These are phyloP conservation scores for Dryas alaskensis DNA, from an alignment of 306 rosid genomes.

Conservation along the genomic window DNA sequence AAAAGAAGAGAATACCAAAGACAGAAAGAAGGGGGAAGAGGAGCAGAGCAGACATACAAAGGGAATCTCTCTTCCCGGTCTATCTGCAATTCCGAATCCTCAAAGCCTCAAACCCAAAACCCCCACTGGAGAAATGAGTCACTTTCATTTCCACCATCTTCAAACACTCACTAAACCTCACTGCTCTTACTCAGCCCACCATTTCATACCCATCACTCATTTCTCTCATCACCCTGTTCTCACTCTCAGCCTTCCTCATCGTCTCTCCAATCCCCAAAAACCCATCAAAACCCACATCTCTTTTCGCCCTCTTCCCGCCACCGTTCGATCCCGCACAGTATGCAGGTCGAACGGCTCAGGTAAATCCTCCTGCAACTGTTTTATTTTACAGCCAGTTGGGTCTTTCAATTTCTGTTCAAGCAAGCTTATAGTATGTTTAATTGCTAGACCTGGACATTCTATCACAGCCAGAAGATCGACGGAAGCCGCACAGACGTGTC, in stretches of 20 bases:
- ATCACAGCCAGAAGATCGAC: conserved; percentile 46
- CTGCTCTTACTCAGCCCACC: conserved; percentile 16
- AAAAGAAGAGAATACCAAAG: too few species aligned
- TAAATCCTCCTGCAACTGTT: conserved; percentile 16
- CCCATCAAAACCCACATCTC: conserved; percentile 19
- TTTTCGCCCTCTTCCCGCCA: conserved; percentile 17
- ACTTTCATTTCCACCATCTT: conserved; percentile 23
- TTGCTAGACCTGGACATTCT: conserved; percentile 42
- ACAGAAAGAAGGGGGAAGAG: too few species aligned
- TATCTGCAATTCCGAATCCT: neutral
- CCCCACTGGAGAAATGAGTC: neutral
- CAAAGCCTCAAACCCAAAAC: neutral
- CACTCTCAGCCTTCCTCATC: conserved; percentile 14
- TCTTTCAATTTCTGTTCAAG: neutral
- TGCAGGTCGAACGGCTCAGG: conserved; percentile 65
- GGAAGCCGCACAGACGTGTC: conserved; percentile 58
- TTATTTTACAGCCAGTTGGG: conserved; percentile 35
- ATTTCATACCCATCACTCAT: conserved; percentile 7
- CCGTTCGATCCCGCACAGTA: conserved; percentile 20
- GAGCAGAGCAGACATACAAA: too few species aligned
- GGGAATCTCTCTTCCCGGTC: neutral
- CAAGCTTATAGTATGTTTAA: neutral
- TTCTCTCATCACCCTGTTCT: conserved; percentile 27
- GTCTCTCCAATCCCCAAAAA: conserved; percentile 1
- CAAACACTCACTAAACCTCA: conserved; percentile 23